Evolutionary conservation across 371 early-diverging fungal species (phyloP), one percentile per base, ranked within the genome.

Genomic region (Lichtheimia hyalospora): DNA sequence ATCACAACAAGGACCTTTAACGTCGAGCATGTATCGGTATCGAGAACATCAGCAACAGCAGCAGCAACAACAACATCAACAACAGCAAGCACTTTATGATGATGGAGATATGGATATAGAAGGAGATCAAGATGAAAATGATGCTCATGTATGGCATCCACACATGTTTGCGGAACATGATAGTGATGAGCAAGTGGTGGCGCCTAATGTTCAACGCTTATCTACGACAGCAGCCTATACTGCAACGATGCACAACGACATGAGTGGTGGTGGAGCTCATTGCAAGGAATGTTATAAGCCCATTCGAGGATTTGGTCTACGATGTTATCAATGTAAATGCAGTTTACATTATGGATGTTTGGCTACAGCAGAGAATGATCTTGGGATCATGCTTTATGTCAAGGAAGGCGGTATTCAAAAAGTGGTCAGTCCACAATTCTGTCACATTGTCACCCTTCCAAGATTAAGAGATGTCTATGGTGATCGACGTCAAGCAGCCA

Each of bases 261-360:
- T 64, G 51, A 58, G 66, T n/a, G 67, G 66, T n/a, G 67, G 62
- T 7, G 75, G 69, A 4, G 61, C 71, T 4, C 57, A 40, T 49
- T 86, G 86, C 57, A 82, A 74, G 40, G 77, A 82, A 41, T 86
- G 86, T 50, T 81, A 74, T 54, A 64, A 71, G 13, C n/a, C 51
- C 2, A 75, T 86, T 39, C 58, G 67, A 25, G 84, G 83, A 0
- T 81, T 72, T 50, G 86, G 84, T 4, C 59, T 84, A 1, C 66
- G 76, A 13, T 86, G 86, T 34, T 83, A 78, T 39, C 81, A 71
- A n/a, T 84, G 86, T 28, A 71, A 69, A 52, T 67, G 64, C 43
- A 73, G 65, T 51, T 43, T 76, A 0, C 82, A 82, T 34, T 75
- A 73, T 40, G 60, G 70, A 8, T 82, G 82, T 49, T 54, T 59